Base-by-base conservation (phyloP, 2,329 filamentous ascomycete genomes). In the Cladophialophora chaetospira region DNA sequence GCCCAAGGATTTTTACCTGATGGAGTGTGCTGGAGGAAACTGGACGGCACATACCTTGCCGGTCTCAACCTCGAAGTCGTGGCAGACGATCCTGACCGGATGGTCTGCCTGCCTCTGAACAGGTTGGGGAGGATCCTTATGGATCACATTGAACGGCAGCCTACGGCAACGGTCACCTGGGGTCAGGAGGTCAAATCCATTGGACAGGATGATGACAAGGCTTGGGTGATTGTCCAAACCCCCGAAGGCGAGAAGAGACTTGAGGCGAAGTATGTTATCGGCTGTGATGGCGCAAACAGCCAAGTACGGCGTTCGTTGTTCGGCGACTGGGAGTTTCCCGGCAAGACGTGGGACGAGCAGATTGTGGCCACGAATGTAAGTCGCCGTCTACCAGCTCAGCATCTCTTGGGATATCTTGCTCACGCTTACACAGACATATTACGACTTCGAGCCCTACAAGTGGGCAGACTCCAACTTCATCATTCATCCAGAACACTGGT, bases 401-500 rank as follows among this genome's bases (percentile, higher is more conserved):
- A 11, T 44, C 4, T 15, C 1, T 28, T 26, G 1, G 2, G 29
- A 6, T 8, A 8, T 31, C 21, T 17, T 47, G 11, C 44, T 50
- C 23, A 51, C 45, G 17, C 25, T 36, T 5, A 42, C 35, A 5
- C 36, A 86, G 82, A 80, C 82, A 10, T 85, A 85, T 66, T 84
- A 86, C 58, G 80, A 84, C 62, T 84, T 86, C 56, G 72, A 76
- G 5, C 79, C 79, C 84, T 61, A 57, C 35, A 45, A 45, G 5
- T 63, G 50, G 54, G 29, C 36, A 4, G 60, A 63, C 36, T 47
- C 57, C 4, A 63, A 84, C 67, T 86, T 86, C 68, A 81, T 85
- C 61, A 75, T 86, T 29, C 77, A 87, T 62, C 83, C 83, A 0
- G 78, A 82, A 17, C 75, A 87, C 65, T 86, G 82, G 69, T 75